Evolutionary conservation across 2,329 filamentous ascomycete genomes (phyloP).

Genomic region (Colletotrichum sp.): DNA sequence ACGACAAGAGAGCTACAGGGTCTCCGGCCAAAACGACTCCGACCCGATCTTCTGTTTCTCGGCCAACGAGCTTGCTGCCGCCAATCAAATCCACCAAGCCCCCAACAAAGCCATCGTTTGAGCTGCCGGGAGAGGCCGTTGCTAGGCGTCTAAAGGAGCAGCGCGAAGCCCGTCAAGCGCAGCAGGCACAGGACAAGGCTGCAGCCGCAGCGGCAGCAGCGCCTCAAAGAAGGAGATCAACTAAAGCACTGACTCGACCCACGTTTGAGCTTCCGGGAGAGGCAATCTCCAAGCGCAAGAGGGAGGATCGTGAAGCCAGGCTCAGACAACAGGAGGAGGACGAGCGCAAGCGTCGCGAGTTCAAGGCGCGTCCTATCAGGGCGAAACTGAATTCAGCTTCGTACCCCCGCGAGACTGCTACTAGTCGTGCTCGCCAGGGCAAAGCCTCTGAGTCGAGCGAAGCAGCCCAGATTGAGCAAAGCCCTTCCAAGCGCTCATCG

Average conservation of each 20-base stretch:
- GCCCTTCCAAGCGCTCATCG: slow-evolving; percentile 22
- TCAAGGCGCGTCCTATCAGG: slow-evolving; percentile 66
- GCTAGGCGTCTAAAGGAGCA: slow-evolving; percentile 63
- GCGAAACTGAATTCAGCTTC: slow-evolving; percentile 45
- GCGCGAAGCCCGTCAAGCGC: slow-evolving; percentile 58
- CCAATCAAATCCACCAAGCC: slow-evolving; percentile 61
- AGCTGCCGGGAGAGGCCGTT: slow-evolving; percentile 68
- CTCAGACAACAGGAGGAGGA: slow-evolving; percentile 65
- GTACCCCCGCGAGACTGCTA: slow-evolving; percentile 59
- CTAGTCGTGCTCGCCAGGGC: slow-evolving; percentile 61
- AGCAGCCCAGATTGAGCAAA: background rate
- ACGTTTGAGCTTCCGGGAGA: slow-evolving; percentile 70
- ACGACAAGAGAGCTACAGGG: slow-evolving; percentile 27
- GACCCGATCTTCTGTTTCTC: slow-evolving; percentile 29
- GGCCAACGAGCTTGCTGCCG: slow-evolving; percentile 47
- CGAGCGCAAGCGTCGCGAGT: slow-evolving; percentile 64
- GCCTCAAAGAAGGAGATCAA: slow-evolving; percentile 53
- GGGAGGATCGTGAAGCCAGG: slow-evolving; percentile 60
- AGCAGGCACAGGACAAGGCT: slow-evolving; percentile 28
- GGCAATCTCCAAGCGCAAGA: slow-evolving; percentile 60
- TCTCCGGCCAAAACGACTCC: slow-evolving; percentile 21
- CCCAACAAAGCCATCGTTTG: slow-evolving; percentile 61
- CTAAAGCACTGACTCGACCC: slow-evolving; percentile 57
- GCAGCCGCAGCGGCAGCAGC: slow-evolving; percentile 30
- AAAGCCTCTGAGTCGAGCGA: slow-evolving; percentile 35